Conservation (phyloP, 1,284 basidiomycete species). For the Phenoliferia sp. region DNA sequence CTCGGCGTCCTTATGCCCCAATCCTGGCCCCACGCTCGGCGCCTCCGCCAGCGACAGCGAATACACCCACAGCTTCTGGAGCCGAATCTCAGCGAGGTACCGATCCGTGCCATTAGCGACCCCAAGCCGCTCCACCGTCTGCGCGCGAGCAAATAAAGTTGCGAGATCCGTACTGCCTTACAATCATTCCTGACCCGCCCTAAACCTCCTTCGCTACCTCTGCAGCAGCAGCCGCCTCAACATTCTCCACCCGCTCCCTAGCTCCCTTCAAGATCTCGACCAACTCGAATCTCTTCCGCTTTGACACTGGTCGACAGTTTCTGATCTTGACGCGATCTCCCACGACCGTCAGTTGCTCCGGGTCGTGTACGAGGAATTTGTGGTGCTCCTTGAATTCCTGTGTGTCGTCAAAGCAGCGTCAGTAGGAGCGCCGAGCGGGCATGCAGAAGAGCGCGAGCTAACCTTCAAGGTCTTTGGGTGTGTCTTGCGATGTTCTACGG, state of each 20-base stretch:
- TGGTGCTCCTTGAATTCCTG: slow-evolving; percentile 29
- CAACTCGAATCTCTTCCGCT: slow-evolving; percentile 33
- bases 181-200: no score
- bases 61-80: no score
- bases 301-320: slow-evolving; percentile 31
- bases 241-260: slow-evolving; percentile 12
- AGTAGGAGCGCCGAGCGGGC: background rate
- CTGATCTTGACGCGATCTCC: slow-evolving; percentile 32
- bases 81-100: no score
- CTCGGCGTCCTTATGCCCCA: no score
- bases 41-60: no score
- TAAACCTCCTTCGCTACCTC: background rate
- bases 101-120: no score
- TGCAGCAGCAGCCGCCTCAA: background rate
- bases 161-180: no score
- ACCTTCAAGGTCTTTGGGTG: slow-evolving; percentile 34
- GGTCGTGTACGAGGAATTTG: slow-evolving; percentile 34
- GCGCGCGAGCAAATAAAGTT: no score
- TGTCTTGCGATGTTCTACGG: slow-evolving; percentile 26
- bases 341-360: slow-evolving; percentile 15
- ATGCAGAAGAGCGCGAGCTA: background rate
- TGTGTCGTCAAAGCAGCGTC: background rate
- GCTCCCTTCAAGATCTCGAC: slow-evolving; percentile 24
- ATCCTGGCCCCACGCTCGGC: no score
- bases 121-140: no score